Base-by-base conservation (phyloP, 305 asterid genomes). In the Lippia alba region DNA sequence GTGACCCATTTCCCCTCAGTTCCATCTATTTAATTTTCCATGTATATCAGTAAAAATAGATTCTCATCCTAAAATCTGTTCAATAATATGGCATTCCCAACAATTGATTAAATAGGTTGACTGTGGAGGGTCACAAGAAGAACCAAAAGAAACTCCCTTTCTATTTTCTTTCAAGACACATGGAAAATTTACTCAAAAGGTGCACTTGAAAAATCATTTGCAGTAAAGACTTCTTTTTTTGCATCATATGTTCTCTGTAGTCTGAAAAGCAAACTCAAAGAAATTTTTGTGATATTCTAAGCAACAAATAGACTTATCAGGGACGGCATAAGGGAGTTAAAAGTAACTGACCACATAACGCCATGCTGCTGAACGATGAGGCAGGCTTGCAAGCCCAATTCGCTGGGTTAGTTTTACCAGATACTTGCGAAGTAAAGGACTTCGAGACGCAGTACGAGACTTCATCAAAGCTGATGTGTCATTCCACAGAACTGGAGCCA, bases 381-480 rank as follows among this genome's bases (percentile, higher is more conserved):
- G 99, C 72, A 95, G 81, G 83, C 92, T 84, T 58, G 82, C 84
- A 69, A 90, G 89, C 72, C 92, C 97, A 74, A 92, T 84, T 79
- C 99, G 89, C 78, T 92, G 98, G 49, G 90, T 77, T 75, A 92
- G 88, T 78, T 95, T 95, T 81, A 92, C 82, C 64, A 95, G 84
- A 83, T 88, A 88, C 84, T 95, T 95, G 66, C 96, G 98, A 71
- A 95, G 97, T 81, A 95, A 87, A 67, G 98, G 88, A 78, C 99
- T 95, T 51, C 94, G 90, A 72, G 83, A 67, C 79, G 98, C 96
- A 81, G 72, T 75, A 57, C 71, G 82, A 56, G 99, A 89, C 81
- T 87, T 90, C 66, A 90, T 84, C 75, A 90, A 80, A 61, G 69
- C 60, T 65, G 96, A 87, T 55, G 88, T 49, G 77, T 90, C 94